A percentile compares a stretch with the other conserved stretches of the same genome.
phyloP scores from a whole-genome alignment of 2,329 filamentous ascomycete genomes.

The Xylaria sp. region DNA sequence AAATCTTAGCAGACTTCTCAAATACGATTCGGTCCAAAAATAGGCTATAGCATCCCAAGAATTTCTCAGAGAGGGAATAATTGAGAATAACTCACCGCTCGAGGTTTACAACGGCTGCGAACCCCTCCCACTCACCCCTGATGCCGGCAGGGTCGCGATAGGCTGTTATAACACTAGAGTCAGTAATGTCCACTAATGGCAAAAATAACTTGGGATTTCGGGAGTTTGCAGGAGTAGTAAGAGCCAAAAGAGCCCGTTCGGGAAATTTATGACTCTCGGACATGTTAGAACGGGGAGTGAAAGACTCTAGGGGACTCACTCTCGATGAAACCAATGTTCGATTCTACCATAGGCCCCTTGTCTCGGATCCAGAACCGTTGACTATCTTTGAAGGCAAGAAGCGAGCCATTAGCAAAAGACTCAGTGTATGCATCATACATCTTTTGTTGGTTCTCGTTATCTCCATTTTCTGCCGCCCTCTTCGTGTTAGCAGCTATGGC shows the following conservation, averaged over 20 bases:
- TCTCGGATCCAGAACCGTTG: slow-evolving; percentile 86
- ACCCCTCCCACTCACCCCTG: slow-evolving; percentile 86
- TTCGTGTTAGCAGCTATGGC: slow-evolving; percentile 74
- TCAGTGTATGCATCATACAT: slow-evolving; percentile 70
- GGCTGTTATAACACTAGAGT: slow-evolving; percentile 87
- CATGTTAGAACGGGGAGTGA: too few relatives aligned
- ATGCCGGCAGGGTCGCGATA: slow-evolving; percentile 86
- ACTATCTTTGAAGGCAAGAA: slow-evolving; percentile 82
- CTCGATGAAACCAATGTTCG: slow-evolving; percentile 39
- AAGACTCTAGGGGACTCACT: too few relatives aligned
- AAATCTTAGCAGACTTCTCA: not conserved
- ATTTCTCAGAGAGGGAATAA: not conserved
- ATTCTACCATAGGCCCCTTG: slow-evolving; percentile 82
- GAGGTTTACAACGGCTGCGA: slow-evolving; percentile 85
- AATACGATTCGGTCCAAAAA: not conserved
- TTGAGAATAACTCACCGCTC: slow-evolving; percentile 61
- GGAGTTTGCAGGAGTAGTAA: too few relatives aligned
- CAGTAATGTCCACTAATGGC: too few relatives aligned
- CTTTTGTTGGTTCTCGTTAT: slow-evolving; percentile 77
- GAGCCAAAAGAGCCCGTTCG: too few relatives aligned
- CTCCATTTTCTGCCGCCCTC: slow-evolving; percentile 74
- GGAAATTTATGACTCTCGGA: too few relatives aligned
- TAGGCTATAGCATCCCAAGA: not conserved
- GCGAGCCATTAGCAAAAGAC: slow-evolving; percentile 78
- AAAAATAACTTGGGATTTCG: too few relatives aligned